Evolutionary conservation across 352 stramenopile species (phyloP), one percentile per base, ranked within the genome.

Genomic region (Globisporangium middletonii): DNA sequence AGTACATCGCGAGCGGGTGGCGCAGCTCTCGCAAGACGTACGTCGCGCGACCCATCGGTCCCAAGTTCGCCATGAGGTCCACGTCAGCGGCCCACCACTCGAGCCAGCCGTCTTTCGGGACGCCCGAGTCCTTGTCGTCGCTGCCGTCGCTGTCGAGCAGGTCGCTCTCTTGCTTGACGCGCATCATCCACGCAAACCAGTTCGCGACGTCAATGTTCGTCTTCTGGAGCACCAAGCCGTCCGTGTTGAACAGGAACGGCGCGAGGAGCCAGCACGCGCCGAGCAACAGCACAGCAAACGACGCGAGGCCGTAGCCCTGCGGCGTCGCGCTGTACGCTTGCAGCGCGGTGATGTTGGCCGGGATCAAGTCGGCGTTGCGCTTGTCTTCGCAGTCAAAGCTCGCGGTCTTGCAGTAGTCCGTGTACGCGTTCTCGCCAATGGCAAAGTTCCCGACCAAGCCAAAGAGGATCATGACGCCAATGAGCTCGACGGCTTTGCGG

Each of bases 211-310:
- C 86, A 2, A 94, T 68, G 52, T 84, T 89, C 12, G 84, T 88
- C 60, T 93, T 93, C 41, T 88, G 75, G 18, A 89, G 71, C 50
- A 92, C 86, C 11, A 95, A 58, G n/a, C 83, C 83, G 44, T 94
- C 84, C n/a, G 86, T 94, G 64, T 95, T 95, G 68, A 93, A 95
- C 6, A 95, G 63, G 53, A 94, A 95, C 0, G 86, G 86, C 18
- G 83, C 83, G 48, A 93, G 67, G 42, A 95, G 64, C 86, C 86
- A 95, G 45, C 83, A 92, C 7, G 83, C 77, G 30, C 79, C 83
- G 2, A 95, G 72, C 42, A 95, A 73, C 46, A 89, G 64, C 53
- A 95, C 83, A 11, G 86, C 83, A 52, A 95, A 94, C 5, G 86
- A 90, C 4, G 82, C 77, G 28, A 94, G 67, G 0, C 86, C 83